Evolutionary conservation across 2,329 filamentous ascomycete genomes (phyloP).

Genomic region (Xylariales sp.): DNA sequence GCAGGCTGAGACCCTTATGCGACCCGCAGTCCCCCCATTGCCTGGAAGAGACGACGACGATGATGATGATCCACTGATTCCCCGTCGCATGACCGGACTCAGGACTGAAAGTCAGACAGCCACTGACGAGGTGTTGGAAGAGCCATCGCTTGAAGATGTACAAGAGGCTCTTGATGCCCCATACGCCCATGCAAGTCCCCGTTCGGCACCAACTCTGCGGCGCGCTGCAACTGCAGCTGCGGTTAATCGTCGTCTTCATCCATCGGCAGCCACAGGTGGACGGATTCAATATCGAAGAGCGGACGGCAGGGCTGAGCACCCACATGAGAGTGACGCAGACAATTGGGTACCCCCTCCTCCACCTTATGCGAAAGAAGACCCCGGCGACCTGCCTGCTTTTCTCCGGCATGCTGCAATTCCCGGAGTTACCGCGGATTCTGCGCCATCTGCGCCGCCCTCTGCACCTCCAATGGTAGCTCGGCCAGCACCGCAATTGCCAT

Average conservation of each 20-base stretch:
- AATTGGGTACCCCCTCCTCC: constrained; percentile 86
- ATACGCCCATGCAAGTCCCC: constrained; percentile 68
- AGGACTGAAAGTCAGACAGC: constrained; percentile 20
- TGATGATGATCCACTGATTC: constrained; percentile 49
- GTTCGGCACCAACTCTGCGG: constrained; percentile 65
- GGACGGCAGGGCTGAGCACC: constrained; percentile 66
- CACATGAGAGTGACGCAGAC: constrained; percentile 82
- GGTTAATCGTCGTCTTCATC: constrained; percentile 64
- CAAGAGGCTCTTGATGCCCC: constrained; percentile 65
- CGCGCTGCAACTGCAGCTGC: constrained; percentile 75
- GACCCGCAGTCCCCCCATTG: constrained; percentile 30
- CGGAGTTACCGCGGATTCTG: constrained; percentile 18
- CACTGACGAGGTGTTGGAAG: constrained; percentile 34
- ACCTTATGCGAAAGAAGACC: constrained; percentile 67
- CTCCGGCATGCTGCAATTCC: constrained; percentile 44
- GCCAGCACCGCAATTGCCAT: constrained; percentile 12
- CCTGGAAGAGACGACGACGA: constrained; percentile 24
- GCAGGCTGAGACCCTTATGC: constrained; percentile 19
- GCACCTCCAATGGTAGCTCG: not conserved
- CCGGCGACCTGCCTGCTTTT: constrained; percentile 51
- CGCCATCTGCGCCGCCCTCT: constrained; percentile 6
- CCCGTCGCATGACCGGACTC: constrained; percentile 37
- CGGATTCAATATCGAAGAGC: constrained; percentile 62
- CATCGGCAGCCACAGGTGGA: constrained; percentile 48
- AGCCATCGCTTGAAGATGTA: constrained; percentile 45